Evolutionary conservation across 108 stramenopile species (phyloP).

Genomic region (Nannochloropsis oceanica): DNA sequence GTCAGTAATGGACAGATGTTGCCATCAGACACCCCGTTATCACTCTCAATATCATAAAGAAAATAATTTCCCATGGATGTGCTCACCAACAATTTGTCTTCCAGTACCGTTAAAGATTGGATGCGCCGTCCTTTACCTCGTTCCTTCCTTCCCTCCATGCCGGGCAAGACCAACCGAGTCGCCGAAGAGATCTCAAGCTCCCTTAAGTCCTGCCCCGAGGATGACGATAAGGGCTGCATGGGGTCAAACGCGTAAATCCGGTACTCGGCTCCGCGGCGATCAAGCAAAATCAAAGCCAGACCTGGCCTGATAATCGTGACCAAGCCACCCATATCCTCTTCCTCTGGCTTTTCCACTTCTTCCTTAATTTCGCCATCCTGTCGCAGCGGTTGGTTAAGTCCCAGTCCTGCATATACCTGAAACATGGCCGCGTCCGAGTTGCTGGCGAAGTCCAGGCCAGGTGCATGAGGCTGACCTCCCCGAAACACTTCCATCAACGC

Average conservation of each 20-base stretch:
- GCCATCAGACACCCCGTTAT: background rate
- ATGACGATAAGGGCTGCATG: background rate
- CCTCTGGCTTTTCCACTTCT: background rate
- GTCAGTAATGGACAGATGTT: background rate
- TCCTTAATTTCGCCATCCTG: background rate
- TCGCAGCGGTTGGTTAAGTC: background rate
- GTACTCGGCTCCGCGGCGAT: background rate
- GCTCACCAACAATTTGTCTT: background rate
- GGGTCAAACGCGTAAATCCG: background rate
- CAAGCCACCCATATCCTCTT: background rate
- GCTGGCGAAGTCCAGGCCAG: background rate
- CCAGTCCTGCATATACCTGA: background rate
- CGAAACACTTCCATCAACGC: background rate
- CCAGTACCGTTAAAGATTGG: background rate
- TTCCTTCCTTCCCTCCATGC: background rate
- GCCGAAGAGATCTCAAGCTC: background rate
- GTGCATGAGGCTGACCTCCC: background rate
- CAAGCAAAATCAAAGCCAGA: background rate
- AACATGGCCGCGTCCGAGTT: background rate
- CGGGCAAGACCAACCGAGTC: background rate
- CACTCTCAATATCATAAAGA: background rate
- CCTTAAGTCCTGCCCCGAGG: background rate
- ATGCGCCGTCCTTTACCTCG: background rate
- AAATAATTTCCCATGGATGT: background rate
- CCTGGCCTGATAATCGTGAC: background rate